Evolutionary conservation across 352 stramenopile species (phyloP).

Genomic region (Poterioochromonas sp.): DNA sequence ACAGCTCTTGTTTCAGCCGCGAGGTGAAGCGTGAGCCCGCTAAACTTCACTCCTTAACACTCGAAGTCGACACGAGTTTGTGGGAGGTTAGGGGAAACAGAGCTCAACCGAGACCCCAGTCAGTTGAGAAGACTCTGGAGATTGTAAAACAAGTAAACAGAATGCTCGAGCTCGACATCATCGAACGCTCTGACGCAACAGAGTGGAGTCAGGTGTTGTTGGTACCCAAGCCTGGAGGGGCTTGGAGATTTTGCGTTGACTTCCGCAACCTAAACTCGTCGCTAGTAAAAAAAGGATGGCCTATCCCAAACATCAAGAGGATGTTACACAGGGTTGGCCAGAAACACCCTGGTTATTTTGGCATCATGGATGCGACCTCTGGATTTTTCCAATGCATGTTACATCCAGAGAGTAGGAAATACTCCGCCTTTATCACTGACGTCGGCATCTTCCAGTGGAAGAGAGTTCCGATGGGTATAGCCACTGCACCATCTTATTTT

Average conservation of each 20-base stretch:
- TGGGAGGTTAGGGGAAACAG: not conserved
- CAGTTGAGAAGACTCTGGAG: not conserved
- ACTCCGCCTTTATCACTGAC: not conserved
- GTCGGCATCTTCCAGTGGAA: not conserved
- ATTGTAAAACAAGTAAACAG: not conserved
- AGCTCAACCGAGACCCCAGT: not conserved
- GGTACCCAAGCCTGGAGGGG: not conserved
- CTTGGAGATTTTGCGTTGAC: constrained; percentile 3
- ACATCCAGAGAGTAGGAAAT: not conserved
- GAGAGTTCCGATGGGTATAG: not conserved
- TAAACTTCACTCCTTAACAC: not conserved
- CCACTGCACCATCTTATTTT: not conserved
- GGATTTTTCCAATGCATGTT: not conserved
- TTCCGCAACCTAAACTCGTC: not conserved
- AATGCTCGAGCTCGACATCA: not conserved
- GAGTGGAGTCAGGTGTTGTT: not conserved
- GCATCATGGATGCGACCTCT: not conserved
- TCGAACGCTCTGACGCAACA: not conserved
- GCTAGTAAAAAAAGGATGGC: not conserved
- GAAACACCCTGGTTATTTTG: not conserved
- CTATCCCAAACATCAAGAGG: constrained; percentile 21
- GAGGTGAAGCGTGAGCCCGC: not conserved
- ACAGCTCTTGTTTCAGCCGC: no score
- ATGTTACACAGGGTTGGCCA: not conserved
- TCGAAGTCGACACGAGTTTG: not conserved